Base-by-base conservation (phyloP, 2,329 filamentous ascomycete genomes). In the Xylariomycetidae sp. region DNA sequence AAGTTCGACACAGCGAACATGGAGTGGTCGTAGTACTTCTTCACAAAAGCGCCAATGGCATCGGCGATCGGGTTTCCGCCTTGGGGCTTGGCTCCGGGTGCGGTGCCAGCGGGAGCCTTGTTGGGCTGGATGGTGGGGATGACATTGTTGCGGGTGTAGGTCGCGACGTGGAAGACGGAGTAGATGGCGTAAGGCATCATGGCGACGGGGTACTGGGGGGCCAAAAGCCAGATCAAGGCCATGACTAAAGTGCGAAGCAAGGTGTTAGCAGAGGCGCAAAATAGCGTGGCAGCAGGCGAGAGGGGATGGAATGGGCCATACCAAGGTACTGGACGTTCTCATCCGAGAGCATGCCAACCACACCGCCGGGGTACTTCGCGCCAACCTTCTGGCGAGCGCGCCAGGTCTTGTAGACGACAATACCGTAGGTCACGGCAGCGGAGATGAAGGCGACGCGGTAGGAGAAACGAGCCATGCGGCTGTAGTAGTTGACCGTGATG, bases 271-370 rank as follows among this genome's bases (percentile, higher is more conserved):
- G 6, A 13, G 24, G n/a, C 24, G 12, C 6, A 6, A 12, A 25
- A 6, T 7, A 25, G 24, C n/a, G 15, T 17, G 15, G 26, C 15
- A 16, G 15, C 14, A 15, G 6, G n/a, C 26, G 18, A 26, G 25
- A 26, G 13, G 10, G n/a, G 25, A 4, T 5, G 15, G n/a, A 16
- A 12, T 16, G 26, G 6, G n/a, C 67, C 87, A 59, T 74, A 96
- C 92, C 71, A 41, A 98, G 74, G 60, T 98, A 98, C 65, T 96
- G 92, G 32, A 98, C 86, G 63, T 98, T 98, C 74, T 98, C 92
- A 59, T 98, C 92, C 10, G 78, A 71, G 36, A 82, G 69, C 46
- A 95, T 68, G 41, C 79, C 74, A 38, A 90, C 34, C 30, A 73
- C 61, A 38, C 83, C 76, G 24, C 63, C 65, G 58, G 57, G 76